Percentiles rank a stretch among this genome's conserved stretches.
Evolutionary conservation across 805 yeast genomes (phyloP).

Genomic region (Myxozyma mucilagina): DNA sequence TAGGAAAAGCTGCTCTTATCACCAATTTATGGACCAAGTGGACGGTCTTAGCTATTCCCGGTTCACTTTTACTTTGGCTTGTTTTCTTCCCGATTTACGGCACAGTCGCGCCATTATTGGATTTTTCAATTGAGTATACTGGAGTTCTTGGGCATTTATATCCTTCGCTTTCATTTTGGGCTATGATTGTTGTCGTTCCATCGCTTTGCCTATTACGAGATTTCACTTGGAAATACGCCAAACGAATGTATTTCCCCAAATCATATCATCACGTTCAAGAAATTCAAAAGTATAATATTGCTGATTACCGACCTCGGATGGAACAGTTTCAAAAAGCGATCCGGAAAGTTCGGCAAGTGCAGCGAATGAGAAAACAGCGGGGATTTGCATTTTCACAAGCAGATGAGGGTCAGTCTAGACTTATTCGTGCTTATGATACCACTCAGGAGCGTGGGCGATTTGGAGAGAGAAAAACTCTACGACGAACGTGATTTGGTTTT

Average conservation of each 20-base stretch:
- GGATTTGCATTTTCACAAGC: slow-evolving; percentile 98
- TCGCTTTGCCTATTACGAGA: slow-evolving; percentile 80
- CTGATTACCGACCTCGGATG: slow-evolving; percentile 92
- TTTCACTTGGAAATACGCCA: slow-evolving; percentile 89
- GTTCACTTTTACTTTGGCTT: slow-evolving; percentile 83
- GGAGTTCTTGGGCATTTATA: slow-evolving; percentile 79
- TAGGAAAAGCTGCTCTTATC: slow-evolving; percentile 92
- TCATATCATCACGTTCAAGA: slow-evolving; percentile 94
- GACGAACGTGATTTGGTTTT: not conserved
- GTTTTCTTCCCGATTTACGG: slow-evolving; percentile 85
- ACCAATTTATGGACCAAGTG: slow-evolving; percentile 94
- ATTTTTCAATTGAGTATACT: slow-evolving; percentile 78
- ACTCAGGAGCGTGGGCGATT: slow-evolving; percentile 78
- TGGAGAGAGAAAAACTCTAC: slow-evolving; percentile 52
- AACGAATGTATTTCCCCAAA: slow-evolving; percentile 88
- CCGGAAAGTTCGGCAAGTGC: slow-evolving; percentile 95
- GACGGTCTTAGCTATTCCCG: slow-evolving; percentile 90
- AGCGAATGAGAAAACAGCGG: slow-evolving; percentile 95
- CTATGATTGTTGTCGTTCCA: slow-evolving; percentile 73
- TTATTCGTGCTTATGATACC: slow-evolving; percentile 92
- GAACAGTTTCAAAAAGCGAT: slow-evolving; percentile 97
- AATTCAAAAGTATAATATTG: slow-evolving; percentile 91
- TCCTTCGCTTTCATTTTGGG: slow-evolving; percentile 81
- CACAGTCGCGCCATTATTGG: slow-evolving; percentile 74
- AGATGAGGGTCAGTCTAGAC: slow-evolving; percentile 89